These are phyloP conservation scores for Crithidia acanthocephali DNA, from an alignment of 208 protist genomes.

Conservation along the genomic window DNA sequence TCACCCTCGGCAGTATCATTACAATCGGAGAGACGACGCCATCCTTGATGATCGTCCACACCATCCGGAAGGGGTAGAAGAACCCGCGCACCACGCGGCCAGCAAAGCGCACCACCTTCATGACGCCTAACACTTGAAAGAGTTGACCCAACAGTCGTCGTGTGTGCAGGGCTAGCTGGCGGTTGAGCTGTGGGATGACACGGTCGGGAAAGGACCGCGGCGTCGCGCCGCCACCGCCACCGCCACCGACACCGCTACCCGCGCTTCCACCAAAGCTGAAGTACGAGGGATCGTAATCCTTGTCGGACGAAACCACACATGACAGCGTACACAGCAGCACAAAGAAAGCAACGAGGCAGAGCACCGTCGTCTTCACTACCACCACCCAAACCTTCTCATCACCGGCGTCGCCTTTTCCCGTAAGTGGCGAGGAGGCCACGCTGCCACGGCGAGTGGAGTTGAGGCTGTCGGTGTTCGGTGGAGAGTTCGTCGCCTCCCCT, in stretches of 20 bases:
- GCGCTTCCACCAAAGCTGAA: slow-evolving; percentile 17
- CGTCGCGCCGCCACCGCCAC: background rate
- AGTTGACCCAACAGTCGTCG: slow-evolving; percentile 11
- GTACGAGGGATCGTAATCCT: slow-evolving; percentile 34
- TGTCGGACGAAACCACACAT: slow-evolving; percentile 27
- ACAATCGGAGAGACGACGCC: background rate
- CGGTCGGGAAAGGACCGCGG: slow-evolving; percentile 23
- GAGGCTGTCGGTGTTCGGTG: background rate
- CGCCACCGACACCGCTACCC: background rate
- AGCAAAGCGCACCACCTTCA: background rate
- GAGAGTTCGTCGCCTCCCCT: background rate
- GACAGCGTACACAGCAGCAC: slow-evolving; percentile 32
- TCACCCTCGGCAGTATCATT: slow-evolving; percentile 10
- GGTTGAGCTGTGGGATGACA: slow-evolving; percentile 33
- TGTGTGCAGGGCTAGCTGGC: slow-evolving; percentile 36
- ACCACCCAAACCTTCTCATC: background rate
- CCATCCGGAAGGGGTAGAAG: background rate
- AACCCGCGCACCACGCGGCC: background rate
- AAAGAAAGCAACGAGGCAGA: slow-evolving; percentile 22
- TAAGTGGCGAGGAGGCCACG: no score
- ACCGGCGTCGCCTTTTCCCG: background rate
- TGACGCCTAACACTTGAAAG: background rate
- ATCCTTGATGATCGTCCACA: slow-evolving; percentile 1
- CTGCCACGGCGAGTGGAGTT: slow-evolving; percentile 12
- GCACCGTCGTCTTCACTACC: slow-evolving; percentile 5